Conservation (phyloP, 2,329 filamentous ascomycete species). For the Immersiporthe knoxdaviesiana region DNA sequence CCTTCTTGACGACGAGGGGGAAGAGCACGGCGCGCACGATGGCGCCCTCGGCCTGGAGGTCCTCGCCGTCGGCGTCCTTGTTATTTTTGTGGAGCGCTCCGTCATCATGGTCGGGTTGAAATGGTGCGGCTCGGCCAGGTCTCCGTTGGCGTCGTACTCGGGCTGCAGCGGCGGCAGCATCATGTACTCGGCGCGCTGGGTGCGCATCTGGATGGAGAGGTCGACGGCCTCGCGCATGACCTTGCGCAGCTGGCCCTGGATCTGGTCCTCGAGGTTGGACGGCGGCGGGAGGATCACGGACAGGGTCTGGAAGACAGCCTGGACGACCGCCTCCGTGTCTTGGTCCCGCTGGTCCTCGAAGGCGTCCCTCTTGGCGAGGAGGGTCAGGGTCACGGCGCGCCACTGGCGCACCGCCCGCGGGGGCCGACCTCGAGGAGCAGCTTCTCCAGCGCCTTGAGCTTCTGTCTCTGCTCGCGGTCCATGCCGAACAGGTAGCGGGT, state of each 20-base stretch:
- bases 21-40: constrained; percentile 93
- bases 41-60: constrained; percentile 74
- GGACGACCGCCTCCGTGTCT: constrained; percentile 94
- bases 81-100: constrained; percentile 80
- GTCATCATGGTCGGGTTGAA: constrained; percentile 97
- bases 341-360: constrained; percentile 82
- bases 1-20: constrained; percentile 94
- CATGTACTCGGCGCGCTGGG: constrained; percentile 94
- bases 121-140: constrained; percentile 81
- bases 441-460: constrained; percentile 95
- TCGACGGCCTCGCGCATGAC: constrained; percentile 89
- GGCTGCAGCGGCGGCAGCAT: constrained; percentile 96
- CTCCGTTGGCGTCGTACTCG: constrained; percentile 91
- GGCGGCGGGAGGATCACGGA: constrained; percentile 86
- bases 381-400: constrained; percentile 91
- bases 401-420: constrained; percentile 90
- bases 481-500: constrained; percentile 98
- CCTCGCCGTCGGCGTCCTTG: constrained; percentile 65
- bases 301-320: constrained; percentile 85
- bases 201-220: constrained; percentile 95
- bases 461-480: constrained; percentile 96
- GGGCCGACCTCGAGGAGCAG: constrained; percentile 87
- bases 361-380: constrained; percentile 78
- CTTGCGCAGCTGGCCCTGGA: constrained; percentile 81
- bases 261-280: constrained; percentile 75